Evolutionary conservation across 2,329 filamentous ascomycete species (phyloP).

Genomic region (Ophiostoma himal-ulmi): DNA sequence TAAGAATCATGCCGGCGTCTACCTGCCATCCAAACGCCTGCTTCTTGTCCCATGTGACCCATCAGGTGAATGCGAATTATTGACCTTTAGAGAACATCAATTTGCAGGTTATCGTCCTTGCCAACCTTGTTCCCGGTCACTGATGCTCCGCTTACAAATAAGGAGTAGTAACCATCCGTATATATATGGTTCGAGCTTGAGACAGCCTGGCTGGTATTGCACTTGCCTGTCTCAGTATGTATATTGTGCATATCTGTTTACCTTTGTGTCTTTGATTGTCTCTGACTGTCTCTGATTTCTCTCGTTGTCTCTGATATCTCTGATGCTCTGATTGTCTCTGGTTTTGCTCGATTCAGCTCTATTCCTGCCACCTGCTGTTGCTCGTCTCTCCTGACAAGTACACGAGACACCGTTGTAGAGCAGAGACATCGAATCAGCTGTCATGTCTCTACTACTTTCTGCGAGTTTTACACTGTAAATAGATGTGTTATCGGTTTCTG

Average conservation of each 20-base stretch:
- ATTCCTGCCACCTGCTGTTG: not conserved
- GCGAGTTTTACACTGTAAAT: not conserved
- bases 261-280: not conserved
- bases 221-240: not conserved
- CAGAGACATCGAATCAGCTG: not conserved
- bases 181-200: constrained; percentile 1
- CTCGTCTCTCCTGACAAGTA: constrained; percentile 11
- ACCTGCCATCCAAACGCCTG: not conserved
- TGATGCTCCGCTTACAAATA: not conserved
- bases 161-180: not conserved
- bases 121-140: not conserved
- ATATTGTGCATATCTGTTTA: not conserved
- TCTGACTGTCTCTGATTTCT: not conserved
- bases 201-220: not conserved
- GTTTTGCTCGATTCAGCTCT: constrained; percentile 1
- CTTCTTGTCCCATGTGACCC: constrained; percentile 2
- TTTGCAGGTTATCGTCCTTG: not conserved
- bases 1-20: no score
- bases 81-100: not conserved
- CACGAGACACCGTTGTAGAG: constrained; percentile 2
- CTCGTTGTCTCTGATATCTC: not conserved
- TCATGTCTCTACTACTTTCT: not conserved
- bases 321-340: not conserved
- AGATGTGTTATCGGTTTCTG: not conserved
- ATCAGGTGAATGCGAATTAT: not conserved